Conservation (phyloP, 2,329 filamentous ascomycete species). For the Claviceps sp. region DNA sequence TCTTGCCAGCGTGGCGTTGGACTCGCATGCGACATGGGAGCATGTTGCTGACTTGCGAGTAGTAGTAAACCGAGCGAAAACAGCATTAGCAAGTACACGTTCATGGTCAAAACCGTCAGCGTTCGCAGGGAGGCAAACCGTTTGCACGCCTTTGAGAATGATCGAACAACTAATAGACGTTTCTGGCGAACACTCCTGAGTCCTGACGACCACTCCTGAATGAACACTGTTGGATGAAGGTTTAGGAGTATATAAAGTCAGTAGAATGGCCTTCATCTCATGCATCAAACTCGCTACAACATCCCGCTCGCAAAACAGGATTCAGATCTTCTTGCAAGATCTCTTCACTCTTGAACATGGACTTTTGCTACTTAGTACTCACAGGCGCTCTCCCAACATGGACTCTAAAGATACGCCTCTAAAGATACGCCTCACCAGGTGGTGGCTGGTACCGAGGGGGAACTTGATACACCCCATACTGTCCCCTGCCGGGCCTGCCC, state of each 20-base stretch:
- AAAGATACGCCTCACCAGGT: conserved; percentile 25
- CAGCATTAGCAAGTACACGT: no score
- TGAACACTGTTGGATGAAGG: neutral
- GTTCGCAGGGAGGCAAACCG: no score
- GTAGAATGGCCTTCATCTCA: conserved; percentile 3
- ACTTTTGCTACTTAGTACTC: no score
- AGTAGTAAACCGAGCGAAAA: no score
- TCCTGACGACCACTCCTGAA: no score
- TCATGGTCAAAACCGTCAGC: no score
- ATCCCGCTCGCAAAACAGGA: neutral
- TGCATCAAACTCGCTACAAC: conserved; percentile 7
- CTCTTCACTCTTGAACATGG: neutral
- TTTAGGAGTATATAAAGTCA: conserved; percentile 2
- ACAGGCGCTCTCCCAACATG: conserved; percentile 12
- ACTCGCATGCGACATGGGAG: neutral
- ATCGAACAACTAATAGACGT: no score
- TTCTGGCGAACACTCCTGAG: no score
- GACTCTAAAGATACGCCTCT: conserved; percentile 17
- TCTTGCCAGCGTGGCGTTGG: conserved; percentile 43
- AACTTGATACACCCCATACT: conserved; percentile 36
- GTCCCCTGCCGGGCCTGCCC: conserved; percentile 48
- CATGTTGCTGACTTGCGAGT: no score
- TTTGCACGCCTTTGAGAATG: no score
- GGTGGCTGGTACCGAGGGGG: conserved; percentile 56
- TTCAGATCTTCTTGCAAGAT: neutral